Conservation (phyloP, 768 basidiomycete genomes). For the Termitomyces sp. region DNA sequence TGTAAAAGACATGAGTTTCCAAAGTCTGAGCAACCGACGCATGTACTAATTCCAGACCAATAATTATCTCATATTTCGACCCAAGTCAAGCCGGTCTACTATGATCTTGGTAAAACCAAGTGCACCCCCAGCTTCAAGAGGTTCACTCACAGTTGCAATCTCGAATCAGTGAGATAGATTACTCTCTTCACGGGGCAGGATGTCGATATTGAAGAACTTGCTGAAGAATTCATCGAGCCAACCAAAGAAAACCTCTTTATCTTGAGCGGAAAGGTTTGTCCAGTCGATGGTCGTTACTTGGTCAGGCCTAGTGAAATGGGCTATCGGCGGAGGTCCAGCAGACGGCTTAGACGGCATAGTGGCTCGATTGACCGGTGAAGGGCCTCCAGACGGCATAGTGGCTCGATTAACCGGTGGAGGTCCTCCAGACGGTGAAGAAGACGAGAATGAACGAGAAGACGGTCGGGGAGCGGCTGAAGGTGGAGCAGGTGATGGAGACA, state of each 20-base stretch:
- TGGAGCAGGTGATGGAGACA: conserved; percentile 12
- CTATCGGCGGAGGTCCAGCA: conserved; percentile 26
- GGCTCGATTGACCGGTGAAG: conserved; percentile 26
- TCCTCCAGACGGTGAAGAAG: conserved; percentile 4
- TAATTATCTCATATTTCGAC: too few relatives aligned
- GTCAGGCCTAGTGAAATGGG: conserved; percentile 25
- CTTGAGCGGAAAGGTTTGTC: conserved; percentile 57
- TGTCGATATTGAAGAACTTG: conserved; percentile 28
- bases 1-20: not conserved
- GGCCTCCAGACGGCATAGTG: conserved; percentile 15
- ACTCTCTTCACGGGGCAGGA: conserved; percentile 8
- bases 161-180: not conserved
- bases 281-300: conserved; percentile 46
- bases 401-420: conserved; percentile 28
- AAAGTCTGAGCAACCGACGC: not conserved
- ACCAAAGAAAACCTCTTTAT: conserved; percentile 67
- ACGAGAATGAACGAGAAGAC: conserved; percentile 9
- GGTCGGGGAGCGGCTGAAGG: conserved; percentile 12
- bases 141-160: not conserved
- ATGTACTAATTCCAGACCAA: not conserved
- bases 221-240: conserved; percentile 84
- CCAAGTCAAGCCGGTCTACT: not conserved
- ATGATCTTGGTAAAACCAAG: not conserved
- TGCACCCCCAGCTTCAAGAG: not conserved
- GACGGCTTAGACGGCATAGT: conserved; percentile 10